Percentiles rank a stretch among this genome's conserved stretches.
phyloP scores from a whole-genome alignment of 2,329 filamentous ascomycete genomes.

The Venturia aucupariae region DNA sequence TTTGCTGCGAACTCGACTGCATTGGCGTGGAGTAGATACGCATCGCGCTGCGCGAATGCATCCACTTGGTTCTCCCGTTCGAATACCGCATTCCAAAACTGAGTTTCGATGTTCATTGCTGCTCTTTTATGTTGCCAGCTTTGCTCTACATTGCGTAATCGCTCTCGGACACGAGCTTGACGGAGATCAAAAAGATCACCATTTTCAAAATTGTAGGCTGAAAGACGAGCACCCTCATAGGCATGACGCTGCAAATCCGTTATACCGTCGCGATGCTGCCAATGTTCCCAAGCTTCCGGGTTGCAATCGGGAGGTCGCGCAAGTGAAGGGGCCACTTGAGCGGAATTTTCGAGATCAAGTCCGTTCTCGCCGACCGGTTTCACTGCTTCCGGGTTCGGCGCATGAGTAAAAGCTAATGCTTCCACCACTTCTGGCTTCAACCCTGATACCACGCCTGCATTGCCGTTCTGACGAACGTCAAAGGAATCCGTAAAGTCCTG shows the following conservation, averaged over 20 bases:
- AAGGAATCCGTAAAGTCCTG: background rate
- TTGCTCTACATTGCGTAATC: background rate
- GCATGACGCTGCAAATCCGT: background rate
- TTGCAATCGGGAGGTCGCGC: background rate
- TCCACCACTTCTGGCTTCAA: background rate
- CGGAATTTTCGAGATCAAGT: background rate
- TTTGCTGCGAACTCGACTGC: background rate
- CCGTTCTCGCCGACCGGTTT: background rate
- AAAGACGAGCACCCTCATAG: background rate
- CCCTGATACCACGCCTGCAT: background rate
- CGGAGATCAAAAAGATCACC: background rate
- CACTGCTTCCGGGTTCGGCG: background rate
- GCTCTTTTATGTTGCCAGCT: background rate
- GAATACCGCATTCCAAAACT: constrained; percentile 6
- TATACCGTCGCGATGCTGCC: background rate
- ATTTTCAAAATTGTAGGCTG: constrained; percentile 2
- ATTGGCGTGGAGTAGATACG: background rate
- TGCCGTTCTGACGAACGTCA: background rate
- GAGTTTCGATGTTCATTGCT: constrained; percentile 4
- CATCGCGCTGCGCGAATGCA: background rate
- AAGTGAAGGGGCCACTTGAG: background rate
- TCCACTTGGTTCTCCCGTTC: background rate
- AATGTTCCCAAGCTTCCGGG: background rate
- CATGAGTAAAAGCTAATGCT: background rate
- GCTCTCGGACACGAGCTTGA: background rate